Evolutionary conservation across 2,329 filamentous ascomycete genomes (phyloP).

Genomic region (Paecilomyces sp.): DNA sequence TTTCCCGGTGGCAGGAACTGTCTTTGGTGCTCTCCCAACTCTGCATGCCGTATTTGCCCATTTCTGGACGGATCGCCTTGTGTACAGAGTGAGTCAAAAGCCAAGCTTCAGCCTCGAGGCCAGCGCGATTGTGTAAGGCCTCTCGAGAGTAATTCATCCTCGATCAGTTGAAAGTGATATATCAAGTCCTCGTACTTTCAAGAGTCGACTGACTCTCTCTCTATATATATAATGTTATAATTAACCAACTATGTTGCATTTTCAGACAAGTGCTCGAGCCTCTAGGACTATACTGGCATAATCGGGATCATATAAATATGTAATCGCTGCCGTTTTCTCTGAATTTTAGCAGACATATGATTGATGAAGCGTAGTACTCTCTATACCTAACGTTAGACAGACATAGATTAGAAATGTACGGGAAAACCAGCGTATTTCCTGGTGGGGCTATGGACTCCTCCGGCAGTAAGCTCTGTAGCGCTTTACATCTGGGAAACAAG

Average conservation of each 20-base stretch:
- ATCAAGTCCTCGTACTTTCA: neutral
- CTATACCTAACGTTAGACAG: no score
- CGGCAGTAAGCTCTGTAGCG: no score
- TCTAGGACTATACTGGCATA: neutral
- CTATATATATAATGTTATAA: neutral
- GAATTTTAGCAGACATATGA: no score
- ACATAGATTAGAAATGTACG: no score
- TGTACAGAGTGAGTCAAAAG: slow-evolving; percentile 69
- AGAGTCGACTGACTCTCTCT: no score
- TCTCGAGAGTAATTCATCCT: neutral
- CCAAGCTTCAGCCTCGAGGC: slow-evolving; percentile 22
- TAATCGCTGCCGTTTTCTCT: no score
- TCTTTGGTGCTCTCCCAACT: slow-evolving; percentile 62
- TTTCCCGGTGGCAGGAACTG: slow-evolving; percentile 59
- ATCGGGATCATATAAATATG: no score
- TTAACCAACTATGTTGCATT: neutral
- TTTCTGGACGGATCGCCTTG: slow-evolving; percentile 62
- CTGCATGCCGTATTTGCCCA: slow-evolving; percentile 62
- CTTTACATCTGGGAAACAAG: no score
- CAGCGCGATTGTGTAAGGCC: neutral
- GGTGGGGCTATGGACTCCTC: no score
- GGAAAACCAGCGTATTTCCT: no score
- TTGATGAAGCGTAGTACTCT: no score
- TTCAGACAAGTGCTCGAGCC: neutral
- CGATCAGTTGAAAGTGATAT: neutral